Conservation (phyloP, 768 basidiomycete species). For the Pulveroboletus sp. region DNA sequence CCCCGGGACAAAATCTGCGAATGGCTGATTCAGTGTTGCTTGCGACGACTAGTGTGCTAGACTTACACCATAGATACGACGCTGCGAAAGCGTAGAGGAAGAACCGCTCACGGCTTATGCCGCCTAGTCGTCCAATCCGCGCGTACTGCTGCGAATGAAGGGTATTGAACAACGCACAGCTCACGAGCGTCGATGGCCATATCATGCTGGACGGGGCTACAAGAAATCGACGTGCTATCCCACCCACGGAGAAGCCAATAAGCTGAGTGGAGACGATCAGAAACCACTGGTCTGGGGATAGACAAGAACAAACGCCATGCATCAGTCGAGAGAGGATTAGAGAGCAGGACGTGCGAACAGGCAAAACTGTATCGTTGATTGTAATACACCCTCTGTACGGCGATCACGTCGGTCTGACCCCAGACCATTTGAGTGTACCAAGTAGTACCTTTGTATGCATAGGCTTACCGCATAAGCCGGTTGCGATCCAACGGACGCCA, state of each 20-base stretch:
- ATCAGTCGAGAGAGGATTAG: constrained; percentile 1
- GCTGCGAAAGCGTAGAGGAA: constrained; percentile 61
- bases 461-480: constrained; percentile 55
- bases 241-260: constrained; percentile 82
- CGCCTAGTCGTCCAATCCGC: constrained; percentile 56
- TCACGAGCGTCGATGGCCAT: constrained; percentile 74
- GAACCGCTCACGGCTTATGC: constrained; percentile 71
- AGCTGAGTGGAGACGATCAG: constrained; percentile 71
- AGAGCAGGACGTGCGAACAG: constrained; percentile 36
- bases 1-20: constrained; percentile 40
- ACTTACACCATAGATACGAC: constrained; percentile 58
- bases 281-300: constrained; percentile 64
- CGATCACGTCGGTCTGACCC: constrained; percentile 57
- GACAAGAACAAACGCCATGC: not conserved
- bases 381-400: constrained; percentile 74
- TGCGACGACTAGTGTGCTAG: not conserved
- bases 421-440: not conserved
- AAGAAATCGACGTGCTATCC: constrained; percentile 69
- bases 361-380: constrained; percentile 56
- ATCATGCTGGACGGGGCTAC: constrained; percentile 56
- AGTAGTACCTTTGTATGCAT: constrained; percentile 4
- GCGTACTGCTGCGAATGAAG: constrained; percentile 66
- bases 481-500: constrained; percentile 57
- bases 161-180: constrained; percentile 73
- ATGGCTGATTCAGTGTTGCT: constrained; percentile 10